phyloP scores from a whole-genome alignment of 2,329 filamentous ascomycete species.

The Zasmidium citrigriseum region DNA sequence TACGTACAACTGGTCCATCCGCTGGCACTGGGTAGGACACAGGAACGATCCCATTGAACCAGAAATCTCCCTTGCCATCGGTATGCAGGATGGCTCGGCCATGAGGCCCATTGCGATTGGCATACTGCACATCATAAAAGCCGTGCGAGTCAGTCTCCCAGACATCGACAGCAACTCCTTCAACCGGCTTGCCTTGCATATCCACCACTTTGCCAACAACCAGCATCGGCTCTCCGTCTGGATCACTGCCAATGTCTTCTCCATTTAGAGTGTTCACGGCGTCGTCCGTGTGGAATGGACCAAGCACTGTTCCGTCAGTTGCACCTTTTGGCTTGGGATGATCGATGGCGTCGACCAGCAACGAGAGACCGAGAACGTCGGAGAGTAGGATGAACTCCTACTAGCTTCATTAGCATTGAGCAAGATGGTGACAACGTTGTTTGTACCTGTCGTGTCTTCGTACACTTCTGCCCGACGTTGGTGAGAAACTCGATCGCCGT shows the following conservation, averaged over 20 bases:
- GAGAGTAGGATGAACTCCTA: constrained; percentile 73
- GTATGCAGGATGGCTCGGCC: constrained; percentile 70
- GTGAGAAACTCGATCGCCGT: constrained; percentile 70
- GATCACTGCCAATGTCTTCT: constrained; percentile 68
- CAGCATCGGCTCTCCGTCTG: constrained; percentile 68
- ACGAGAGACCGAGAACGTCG: constrained; percentile 75
- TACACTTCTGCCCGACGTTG: constrained; percentile 70
- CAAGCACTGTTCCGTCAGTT: constrained; percentile 79
- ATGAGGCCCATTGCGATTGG: constrained; percentile 63
- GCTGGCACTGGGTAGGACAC: constrained; percentile 84
- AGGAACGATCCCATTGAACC: constrained; percentile 81
- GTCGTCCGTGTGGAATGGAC: constrained; percentile 82
- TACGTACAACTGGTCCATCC: constrained; percentile 68
- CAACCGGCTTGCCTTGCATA: constrained; percentile 61
- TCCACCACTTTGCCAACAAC: constrained; percentile 72
- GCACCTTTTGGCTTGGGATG: constrained; percentile 71
- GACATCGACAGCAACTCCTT: constrained; percentile 72
- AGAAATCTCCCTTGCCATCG: constrained; percentile 73
- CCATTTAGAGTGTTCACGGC: constrained; percentile 61
- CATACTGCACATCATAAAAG: constrained; percentile 79
- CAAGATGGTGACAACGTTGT: not conserved
- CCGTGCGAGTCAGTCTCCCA: constrained; percentile 82
- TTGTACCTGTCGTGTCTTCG: constrained; percentile 68
- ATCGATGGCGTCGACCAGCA: constrained; percentile 80
- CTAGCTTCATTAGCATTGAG: not conserved